phyloP scores from a whole-genome alignment of 2,329 filamentous ascomycete genomes.

The Colletotrichum sp. region DNA sequence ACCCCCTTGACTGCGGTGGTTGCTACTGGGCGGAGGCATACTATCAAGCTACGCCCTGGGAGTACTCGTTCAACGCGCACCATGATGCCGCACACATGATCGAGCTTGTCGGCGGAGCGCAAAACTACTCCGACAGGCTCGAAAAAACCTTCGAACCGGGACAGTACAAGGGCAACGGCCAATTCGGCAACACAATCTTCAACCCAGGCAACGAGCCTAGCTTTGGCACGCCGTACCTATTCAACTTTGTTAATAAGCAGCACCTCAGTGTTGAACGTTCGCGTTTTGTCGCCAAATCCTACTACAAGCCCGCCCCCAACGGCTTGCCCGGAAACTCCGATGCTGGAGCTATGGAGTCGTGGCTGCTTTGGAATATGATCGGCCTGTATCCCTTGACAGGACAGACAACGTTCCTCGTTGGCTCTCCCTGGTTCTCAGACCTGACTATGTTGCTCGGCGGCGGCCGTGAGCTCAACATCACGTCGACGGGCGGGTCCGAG shows the following conservation, averaged over 20 bases:
- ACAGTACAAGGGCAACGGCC: conserved; percentile 42
- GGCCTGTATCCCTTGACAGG: conserved; percentile 72
- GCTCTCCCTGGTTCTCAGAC: conserved; percentile 66
- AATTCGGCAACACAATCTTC: conserved; percentile 63
- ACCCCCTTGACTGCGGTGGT: conserved; percentile 64
- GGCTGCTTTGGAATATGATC: conserved; percentile 72
- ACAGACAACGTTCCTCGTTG: conserved; percentile 71
- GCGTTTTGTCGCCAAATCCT: conserved; percentile 62
- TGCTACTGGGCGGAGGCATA: conserved; percentile 69
- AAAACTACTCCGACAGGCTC: conserved; percentile 61
- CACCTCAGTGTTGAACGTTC: conserved; percentile 64
- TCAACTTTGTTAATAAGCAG: conserved; percentile 69
- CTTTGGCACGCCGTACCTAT: conserved; percentile 72
- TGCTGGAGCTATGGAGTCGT: conserved; percentile 75
- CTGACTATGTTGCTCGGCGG: conserved; percentile 63
- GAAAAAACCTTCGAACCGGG: conserved; percentile 65
- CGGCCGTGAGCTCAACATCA: conserved; percentile 60
- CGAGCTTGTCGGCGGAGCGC: conserved; percentile 56
- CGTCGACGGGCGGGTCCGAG: conserved; percentile 52
- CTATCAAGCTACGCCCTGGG: conserved; percentile 67
- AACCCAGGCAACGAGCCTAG: conserved; percentile 72
- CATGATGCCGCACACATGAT: conserved; percentile 67
- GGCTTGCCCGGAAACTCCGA: conserved; percentile 75
- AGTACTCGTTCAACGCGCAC: conserved; percentile 72
- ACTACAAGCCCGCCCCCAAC: conserved; percentile 57